Percentiles rank a stretch among this genome's conserved stretches.
These are phyloP conservation scores for Serendipita sp. DNA, from an alignment of 768 basidiomycete species.

Conservation along the genomic window DNA sequence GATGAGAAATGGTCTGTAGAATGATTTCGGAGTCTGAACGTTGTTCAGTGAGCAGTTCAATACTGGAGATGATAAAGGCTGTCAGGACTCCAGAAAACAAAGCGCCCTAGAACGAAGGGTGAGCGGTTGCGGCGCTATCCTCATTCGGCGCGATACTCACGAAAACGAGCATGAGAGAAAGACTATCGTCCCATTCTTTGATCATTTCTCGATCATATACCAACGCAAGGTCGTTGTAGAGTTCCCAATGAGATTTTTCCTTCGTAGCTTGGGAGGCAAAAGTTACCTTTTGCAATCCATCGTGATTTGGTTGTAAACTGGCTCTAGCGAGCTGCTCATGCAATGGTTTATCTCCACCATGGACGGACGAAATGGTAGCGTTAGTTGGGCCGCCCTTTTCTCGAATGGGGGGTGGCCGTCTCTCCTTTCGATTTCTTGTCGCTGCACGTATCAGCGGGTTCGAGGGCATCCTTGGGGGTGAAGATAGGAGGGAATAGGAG, in stretches of 20 bases:
- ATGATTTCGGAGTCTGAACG: background rate
- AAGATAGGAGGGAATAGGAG: too few relatives aligned
- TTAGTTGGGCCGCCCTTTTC: too few relatives aligned
- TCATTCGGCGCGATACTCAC: background rate
- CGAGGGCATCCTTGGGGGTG: too few relatives aligned
- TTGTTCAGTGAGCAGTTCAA: background rate
- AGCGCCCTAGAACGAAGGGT: background rate
- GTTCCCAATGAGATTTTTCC: background rate
- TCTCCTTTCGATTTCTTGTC: too few relatives aligned
- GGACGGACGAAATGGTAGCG: too few relatives aligned
- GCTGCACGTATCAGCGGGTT: too few relatives aligned
- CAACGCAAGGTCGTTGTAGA: background rate
- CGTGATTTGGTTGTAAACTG: conserved; percentile 8
- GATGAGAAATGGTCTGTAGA: background rate
- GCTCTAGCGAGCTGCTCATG: too few relatives aligned
- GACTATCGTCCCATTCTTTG: background rate
- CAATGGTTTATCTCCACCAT: too few relatives aligned
- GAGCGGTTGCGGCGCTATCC: too few relatives aligned
- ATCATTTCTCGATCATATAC: background rate
- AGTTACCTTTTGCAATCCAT: background rate
- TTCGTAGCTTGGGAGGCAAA: too few relatives aligned
- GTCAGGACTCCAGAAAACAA: background rate
- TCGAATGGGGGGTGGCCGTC: too few relatives aligned
- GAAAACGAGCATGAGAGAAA: background rate
- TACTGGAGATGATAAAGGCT: background rate